phyloP scores from a whole-genome alignment of 116 monocot species.

The Posidonia oceanica region DNA sequence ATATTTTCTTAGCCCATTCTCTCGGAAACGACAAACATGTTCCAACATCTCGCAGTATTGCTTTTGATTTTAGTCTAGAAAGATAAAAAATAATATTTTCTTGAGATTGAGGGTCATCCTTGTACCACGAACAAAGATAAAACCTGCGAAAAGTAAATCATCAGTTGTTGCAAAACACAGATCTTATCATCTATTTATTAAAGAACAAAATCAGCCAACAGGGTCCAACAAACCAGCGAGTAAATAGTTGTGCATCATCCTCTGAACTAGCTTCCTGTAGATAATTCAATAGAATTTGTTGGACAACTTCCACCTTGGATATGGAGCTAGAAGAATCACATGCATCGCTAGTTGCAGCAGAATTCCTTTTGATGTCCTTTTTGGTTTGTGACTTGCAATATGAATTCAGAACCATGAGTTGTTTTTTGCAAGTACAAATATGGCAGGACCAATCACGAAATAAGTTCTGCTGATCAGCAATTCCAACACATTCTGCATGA shows the following conservation, averaged over 20 bases:
- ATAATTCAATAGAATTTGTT: slow-evolving; percentile 87
- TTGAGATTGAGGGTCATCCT: slow-evolving; percentile 58
- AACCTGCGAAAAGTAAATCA: slow-evolving; percentile 51
- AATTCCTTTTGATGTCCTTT: slow-evolving; percentile 22
- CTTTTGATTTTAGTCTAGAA: slow-evolving; percentile 74
- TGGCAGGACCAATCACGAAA: slow-evolving; percentile 77
- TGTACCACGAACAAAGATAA: slow-evolving; percentile 88
- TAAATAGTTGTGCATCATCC: slow-evolving; percentile 60
- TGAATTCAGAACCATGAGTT: slow-evolving; percentile 54
- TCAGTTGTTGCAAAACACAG: not conserved
- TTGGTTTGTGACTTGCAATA: slow-evolving; percentile 45
- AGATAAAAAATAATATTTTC: slow-evolving; percentile 60
- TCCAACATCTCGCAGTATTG: slow-evolving; percentile 60
- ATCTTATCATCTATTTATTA: not conserved
- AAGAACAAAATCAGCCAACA: not conserved
- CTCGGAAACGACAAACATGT: slow-evolving; percentile 45
- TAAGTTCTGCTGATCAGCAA: slow-evolving; percentile 40
- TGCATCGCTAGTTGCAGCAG: slow-evolving; percentile 8
- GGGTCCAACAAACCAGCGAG: slow-evolving; percentile 68
- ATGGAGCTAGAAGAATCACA: slow-evolving; percentile 15
- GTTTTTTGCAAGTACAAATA: slow-evolving; percentile 67
- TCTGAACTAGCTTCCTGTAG: slow-evolving; percentile 59
- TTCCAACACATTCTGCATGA: slow-evolving; percentile 80
- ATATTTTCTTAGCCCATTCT: slow-evolving; percentile 79
- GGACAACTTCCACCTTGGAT: slow-evolving; percentile 45